Evolutionary conservation across 495 filamentous ascomycete genomes (phyloP), one percentile per base, ranked within the genome.

Genomic region (Penicillium cinerascens): DNA sequence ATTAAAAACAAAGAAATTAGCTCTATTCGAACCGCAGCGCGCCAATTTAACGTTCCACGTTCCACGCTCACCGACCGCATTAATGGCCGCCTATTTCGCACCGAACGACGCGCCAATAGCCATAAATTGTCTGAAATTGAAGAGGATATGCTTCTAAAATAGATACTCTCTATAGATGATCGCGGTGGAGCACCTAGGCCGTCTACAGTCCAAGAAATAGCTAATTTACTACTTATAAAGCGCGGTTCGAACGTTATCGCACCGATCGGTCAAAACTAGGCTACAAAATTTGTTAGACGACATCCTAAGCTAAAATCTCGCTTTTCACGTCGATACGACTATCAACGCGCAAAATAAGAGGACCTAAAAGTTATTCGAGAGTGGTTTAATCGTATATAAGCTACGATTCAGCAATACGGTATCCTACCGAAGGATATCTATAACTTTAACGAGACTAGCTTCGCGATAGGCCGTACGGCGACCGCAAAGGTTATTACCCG

Each of bases 131-230:
- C 46, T 1, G 6, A 39, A 39, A 16, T 40, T 16, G 46, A 49
- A 49, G 46, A 49, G 35, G 33, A 49, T 15, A 25, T 7, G 46
- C 33, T 49, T 49, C 6, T n/a, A 11, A 2, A 36, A 8, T 36
- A 20, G 35, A 44, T 44, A 17, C 1, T 51, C 29, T 44, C 26
- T 17, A 16, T 47, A 15, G 53, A 51, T 49, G 1, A 6, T 8
- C 42, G 42, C 25, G 42, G 53, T 46, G 53, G 42, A 36, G 53
- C 42, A 1, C 42, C 47, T 55, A 44, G 35, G 5, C 47, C 16
- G 0, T 9, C 42, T 46, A 26, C 16, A 35, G 53, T 51, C 26
- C 25, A 25, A 42, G 36, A 51, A 18, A 46, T 46, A 13, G 47
- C 47, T 1, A 46, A 50, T 55, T 17, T 47, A 15, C 42, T 51